These are phyloP conservation scores for Guyanaporus albipodus DNA, from an alignment of 768 basidiomycete genomes.

Conservation along the genomic window DNA sequence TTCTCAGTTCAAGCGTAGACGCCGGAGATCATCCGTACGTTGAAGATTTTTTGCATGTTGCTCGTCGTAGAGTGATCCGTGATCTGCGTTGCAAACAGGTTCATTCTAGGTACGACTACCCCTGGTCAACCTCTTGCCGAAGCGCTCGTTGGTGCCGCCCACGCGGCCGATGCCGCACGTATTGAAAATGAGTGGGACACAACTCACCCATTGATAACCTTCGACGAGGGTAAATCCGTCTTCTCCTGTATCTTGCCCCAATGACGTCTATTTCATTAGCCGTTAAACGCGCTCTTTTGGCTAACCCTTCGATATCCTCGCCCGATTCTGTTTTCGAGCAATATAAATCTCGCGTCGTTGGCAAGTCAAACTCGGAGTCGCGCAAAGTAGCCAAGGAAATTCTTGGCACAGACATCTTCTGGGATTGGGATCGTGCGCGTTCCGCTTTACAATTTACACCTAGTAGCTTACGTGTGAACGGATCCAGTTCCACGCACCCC, in stretches of 20 bases:
- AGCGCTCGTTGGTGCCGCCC: slow-evolving; percentile 59
- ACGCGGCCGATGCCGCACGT: slow-evolving; percentile 64
- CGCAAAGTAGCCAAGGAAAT: slow-evolving; percentile 72
- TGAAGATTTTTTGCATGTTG: slow-evolving; percentile 23
- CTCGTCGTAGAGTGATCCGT: slow-evolving; percentile 3
- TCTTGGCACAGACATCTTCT: slow-evolving; percentile 57
- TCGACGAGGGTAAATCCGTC: slow-evolving; percentile 65
- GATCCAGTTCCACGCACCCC: slow-evolving; percentile 75
- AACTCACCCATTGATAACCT: slow-evolving; percentile 68
- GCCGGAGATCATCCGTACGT: slow-evolving; percentile 62
- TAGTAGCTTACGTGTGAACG: not conserved
- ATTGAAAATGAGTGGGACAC: slow-evolving; percentile 76
- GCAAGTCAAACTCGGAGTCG: slow-evolving; percentile 71
- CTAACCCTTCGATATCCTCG: slow-evolving; percentile 21
- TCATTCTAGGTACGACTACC: slow-evolving; percentile 60
- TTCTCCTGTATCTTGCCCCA: slow-evolving; percentile 42
- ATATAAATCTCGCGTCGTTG: slow-evolving; percentile 54
- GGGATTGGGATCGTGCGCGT: slow-evolving; percentile 83
- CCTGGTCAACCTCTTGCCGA: slow-evolving; percentile 57
- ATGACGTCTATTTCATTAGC: slow-evolving; percentile 14
- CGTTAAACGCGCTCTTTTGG: slow-evolving; percentile 20
- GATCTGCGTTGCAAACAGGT: slow-evolving; percentile 36
- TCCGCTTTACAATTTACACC: not conserved
- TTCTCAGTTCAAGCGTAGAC: slow-evolving; percentile 83
- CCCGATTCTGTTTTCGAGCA: slow-evolving; percentile 46